Base-by-base conservation (phyloP, 2,329 filamentous ascomycete genomes). In the Drechslerella coelobrocha region DNA sequence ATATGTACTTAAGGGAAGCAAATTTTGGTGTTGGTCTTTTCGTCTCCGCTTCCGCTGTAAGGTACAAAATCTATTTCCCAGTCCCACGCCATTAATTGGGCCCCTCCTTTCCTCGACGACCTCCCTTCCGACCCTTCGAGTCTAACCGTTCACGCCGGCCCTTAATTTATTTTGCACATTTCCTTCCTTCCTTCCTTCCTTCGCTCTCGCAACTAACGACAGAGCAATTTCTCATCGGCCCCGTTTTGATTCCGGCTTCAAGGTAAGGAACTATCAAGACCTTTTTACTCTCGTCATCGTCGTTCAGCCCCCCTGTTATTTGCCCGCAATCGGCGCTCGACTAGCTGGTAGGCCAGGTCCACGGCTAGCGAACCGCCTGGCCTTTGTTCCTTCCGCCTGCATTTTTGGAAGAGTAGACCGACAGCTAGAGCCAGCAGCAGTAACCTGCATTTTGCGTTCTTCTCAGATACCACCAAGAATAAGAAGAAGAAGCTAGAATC, bases 11-110 rank as follows among this genome's bases (percentile, higher is more conserved):
- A 45, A 21, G 19, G 19, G 19, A n/a, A n/a, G 19, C n/a, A 8
- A 17, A 21, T 19, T 23, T 41, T 41, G 41, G 17, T 45, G 55
- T 69, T 61, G 56, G 51, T 60, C 27, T 23, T 48, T 50, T 47
- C 31, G 45, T 50, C 51, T 61, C 56, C 65, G 57, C 51, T 61
- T 50, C 52, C 43, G 56, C 56, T 69, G 66, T 71, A 63, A 71
- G 66, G 66, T 63, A 63, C 66, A 63, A 45, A 17, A 59, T 57
- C 27, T 45, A 50, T 43, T 41, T 45, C 17, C 24, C 21, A 29
- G 31, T 7, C 43, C 43, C 41, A 23, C 37, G 21, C 59, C 31
- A 48, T 60, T 41, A 31, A 53, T 55, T 63, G 52, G 57, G 55
- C 47, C 37, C 29, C 34, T 52, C 14, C 27, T 27, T 45, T 51